These are phyloP conservation scores for Corinectria fuckeliana DNA, from an alignment of 2,329 filamentous ascomycete species.

Conservation along the genomic window DNA sequence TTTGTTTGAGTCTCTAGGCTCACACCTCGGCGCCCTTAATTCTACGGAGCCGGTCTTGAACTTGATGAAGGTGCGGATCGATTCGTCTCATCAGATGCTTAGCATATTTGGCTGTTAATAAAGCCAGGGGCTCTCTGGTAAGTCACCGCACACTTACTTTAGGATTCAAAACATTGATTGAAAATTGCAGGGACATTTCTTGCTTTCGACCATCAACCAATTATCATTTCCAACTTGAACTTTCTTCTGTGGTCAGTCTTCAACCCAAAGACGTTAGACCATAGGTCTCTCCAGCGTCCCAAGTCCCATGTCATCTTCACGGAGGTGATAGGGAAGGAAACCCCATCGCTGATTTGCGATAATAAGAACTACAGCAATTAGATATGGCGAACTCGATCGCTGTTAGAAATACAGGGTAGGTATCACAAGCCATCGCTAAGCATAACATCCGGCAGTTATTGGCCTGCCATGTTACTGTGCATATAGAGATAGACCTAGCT, in stretches of 20 bases:
- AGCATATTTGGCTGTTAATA: slow-evolving; percentile 52
- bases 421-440: slow-evolving; percentile 53
- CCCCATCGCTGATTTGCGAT: slow-evolving; percentile 51
- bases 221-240: slow-evolving; percentile 52
- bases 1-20: slow-evolving; percentile 36
- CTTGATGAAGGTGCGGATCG: slow-evolving; percentile 44
- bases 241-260: slow-evolving; percentile 48
- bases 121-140: slow-evolving; percentile 55
- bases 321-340: slow-evolving; percentile 55
- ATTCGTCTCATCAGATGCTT: slow-evolving; percentile 43
- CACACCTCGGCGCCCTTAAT: slow-evolving; percentile 42
- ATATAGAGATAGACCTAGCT: too few relatives aligned
- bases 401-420: slow-evolving; percentile 51
- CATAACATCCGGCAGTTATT: slow-evolving; percentile 51
- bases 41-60: slow-evolving; percentile 46
- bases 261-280: slow-evolving; percentile 44
- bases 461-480: too few relatives aligned
- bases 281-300: slow-evolving; percentile 46
- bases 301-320: slow-evolving; percentile 53
- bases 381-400: slow-evolving; percentile 56
- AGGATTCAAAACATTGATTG: background rate
- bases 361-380: slow-evolving; percentile 53
- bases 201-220: slow-evolving; percentile 54
- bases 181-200: slow-evolving; percentile 51
- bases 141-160: slow-evolving; percentile 4